Conservation (phyloP, 192 early-diverging fungal species). For the Paraglomus occultum region DNA sequence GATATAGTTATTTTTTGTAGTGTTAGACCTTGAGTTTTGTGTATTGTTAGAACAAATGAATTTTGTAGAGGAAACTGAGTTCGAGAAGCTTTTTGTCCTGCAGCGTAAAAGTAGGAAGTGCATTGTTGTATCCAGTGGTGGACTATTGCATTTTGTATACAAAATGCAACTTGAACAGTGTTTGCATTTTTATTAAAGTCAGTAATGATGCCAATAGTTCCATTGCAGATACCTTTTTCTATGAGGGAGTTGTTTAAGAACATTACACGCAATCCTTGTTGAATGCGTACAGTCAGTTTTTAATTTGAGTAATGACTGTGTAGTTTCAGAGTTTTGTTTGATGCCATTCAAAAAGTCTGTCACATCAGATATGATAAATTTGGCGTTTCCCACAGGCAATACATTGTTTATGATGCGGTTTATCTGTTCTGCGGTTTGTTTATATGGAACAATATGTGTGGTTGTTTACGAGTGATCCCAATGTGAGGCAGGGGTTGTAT, state of each 20-base stretch:
- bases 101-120: not conserved
- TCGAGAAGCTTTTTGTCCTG: not conserved
- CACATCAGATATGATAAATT: conserved; percentile 1
- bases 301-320: not conserved
- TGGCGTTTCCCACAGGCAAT: not conserved
- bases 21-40: not conserved
- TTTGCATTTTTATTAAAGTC: not conserved
- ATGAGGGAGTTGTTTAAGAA: not conserved
- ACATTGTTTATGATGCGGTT: not conserved
- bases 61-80: conserved; percentile 3
- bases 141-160: not conserved
- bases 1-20: not conserved
- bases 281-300: conserved; percentile 1
- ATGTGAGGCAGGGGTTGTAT: not conserved
- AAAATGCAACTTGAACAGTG: not conserved
- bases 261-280: not conserved
- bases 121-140: not conserved
- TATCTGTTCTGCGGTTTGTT: not conserved
- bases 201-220: conserved; percentile 2
- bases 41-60: not conserved
- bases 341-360: not conserved
- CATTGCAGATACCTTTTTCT: not conserved
- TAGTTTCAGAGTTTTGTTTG: not conserved
- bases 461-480: not conserved
- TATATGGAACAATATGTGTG: not conserved